Evolutionary conservation across 1,284 basidiomycete genomes (phyloP).

Genomic region (Ceratobasidium sp.): DNA sequence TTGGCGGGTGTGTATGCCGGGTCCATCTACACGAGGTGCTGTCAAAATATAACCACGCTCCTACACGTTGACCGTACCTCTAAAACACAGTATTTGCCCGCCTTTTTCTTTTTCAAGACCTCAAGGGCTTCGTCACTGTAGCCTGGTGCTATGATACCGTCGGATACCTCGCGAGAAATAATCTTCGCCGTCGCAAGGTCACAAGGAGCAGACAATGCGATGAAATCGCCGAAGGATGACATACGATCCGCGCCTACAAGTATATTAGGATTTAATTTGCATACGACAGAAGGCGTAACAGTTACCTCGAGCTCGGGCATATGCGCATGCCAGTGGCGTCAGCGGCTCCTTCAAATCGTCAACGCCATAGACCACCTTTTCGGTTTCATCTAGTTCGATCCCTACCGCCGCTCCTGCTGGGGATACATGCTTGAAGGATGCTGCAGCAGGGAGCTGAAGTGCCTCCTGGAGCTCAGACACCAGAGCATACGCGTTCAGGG

Average conservation of each 20-base stretch:
- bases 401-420: constrained; percentile 97
- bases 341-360: constrained; percentile 93
- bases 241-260: constrained; percentile 91
- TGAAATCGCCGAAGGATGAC: constrained; percentile 99
- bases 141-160: constrained; percentile 97
- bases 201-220: constrained; percentile 92
- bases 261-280: constrained; percentile 41
- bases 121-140: constrained; percentile 92
- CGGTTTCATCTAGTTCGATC: constrained; percentile 82
- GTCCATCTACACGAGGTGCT: constrained; percentile 75
- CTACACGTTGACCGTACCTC: constrained; percentile 65
- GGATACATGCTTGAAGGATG: constrained; percentile 99
- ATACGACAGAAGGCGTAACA: constrained; percentile 29
- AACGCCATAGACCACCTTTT: constrained; percentile 97
- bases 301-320: constrained; percentile 92
- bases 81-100: constrained; percentile 98
- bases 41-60: constrained; percentile 3
- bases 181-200: constrained; percentile 96
- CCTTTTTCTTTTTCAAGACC: constrained; percentile 96
- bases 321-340: constrained; percentile 91
- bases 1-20: constrained; percentile 79
- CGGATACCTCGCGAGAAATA: constrained; percentile 97
- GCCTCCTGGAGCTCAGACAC: constrained; percentile 94
- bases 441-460: constrained; percentile 90
- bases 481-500: constrained; percentile 96